A percentile compares a stretch with the other conserved stretches of the same genome.
Evolutionary conservation across 345 rosid species (phyloP).

Genomic region (Alliaria petiolata): DNA sequence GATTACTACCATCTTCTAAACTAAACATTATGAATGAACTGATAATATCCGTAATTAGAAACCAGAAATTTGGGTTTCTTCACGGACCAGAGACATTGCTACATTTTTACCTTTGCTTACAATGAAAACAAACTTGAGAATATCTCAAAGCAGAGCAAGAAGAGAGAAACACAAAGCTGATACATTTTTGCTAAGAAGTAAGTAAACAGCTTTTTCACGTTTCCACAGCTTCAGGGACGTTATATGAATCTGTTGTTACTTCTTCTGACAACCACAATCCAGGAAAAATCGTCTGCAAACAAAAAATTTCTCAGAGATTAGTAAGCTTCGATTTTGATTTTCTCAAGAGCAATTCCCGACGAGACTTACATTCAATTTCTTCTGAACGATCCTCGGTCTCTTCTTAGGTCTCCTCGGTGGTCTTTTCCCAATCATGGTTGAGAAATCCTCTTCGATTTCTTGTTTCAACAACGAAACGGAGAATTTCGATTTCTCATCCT

Average conservation of each 20-base stretch:
- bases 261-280: slow-evolving; percentile 29
- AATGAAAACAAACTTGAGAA: slow-evolving; percentile 2
- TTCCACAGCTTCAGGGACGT: slow-evolving; percentile 10
- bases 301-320: not conserved
- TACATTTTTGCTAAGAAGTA: not conserved
- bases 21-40: not conserved
- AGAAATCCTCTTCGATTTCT: slow-evolving; percentile 28
- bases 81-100: slow-evolving; percentile 1
- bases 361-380: slow-evolving; percentile 21
- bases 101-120: not conserved
- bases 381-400: slow-evolving; percentile 32
- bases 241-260: slow-evolving; percentile 15
- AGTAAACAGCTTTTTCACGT: slow-evolving; percentile 12
- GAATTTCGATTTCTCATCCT: slow-evolving; percentile 12
- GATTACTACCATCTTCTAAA: slow-evolving; percentile 10
- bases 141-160: slow-evolving; percentile 3
- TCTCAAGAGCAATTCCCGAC: not conserved
- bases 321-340: not conserved
- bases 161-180: slow-evolving; percentile 7
- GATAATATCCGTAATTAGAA: not conserved
- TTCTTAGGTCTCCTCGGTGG: slow-evolving; percentile 31
- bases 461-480: slow-evolving; percentile 19
- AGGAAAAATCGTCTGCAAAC: slow-evolving; percentile 24
- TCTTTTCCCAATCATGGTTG: not conserved
- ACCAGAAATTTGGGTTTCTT: no score